phyloP scores from a whole-genome alignment of 2,329 filamentous ascomycete genomes.

The Fusarium drepaniforme region DNA sequence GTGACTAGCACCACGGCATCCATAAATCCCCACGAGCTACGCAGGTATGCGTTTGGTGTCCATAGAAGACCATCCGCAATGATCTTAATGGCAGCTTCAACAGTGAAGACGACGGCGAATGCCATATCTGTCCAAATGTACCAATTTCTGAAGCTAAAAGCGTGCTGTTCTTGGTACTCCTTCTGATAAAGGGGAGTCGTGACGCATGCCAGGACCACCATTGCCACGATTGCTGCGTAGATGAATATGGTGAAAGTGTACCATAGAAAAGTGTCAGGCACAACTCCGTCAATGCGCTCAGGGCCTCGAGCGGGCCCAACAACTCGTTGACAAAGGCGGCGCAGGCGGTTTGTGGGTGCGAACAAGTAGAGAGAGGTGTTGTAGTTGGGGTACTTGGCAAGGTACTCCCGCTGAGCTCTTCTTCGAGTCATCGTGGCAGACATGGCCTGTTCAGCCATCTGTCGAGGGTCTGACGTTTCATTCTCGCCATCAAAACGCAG shows the following conservation, averaged over 20 bases:
- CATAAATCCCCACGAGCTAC: slow-evolving; percentile 96
- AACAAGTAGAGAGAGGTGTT: slow-evolving; percentile 95
- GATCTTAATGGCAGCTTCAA: slow-evolving; percentile 91
- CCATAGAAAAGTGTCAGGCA: slow-evolving; percentile 91
- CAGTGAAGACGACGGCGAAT: slow-evolving; percentile 87
- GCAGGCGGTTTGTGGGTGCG: slow-evolving; percentile 79
- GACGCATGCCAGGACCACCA: slow-evolving; percentile 96
- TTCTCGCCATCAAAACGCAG: slow-evolving; percentile 76
- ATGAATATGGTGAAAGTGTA: slow-evolving; percentile 94
- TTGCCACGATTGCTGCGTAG: slow-evolving; percentile 93
- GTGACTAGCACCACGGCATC: slow-evolving; percentile 92
- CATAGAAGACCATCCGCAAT: slow-evolving; percentile 96
- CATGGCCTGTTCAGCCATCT: slow-evolving; percentile 92
- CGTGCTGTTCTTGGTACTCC: slow-evolving; percentile 77
- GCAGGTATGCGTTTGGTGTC: slow-evolving; percentile 97
- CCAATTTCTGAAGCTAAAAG: slow-evolving; percentile 80
- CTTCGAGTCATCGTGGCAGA: slow-evolving; percentile 85
- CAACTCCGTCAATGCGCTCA: slow-evolving; percentile 89
- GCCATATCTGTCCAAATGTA: slow-evolving; percentile 94
- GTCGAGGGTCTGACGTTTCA: slow-evolving; percentile 84
- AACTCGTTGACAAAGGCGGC: slow-evolving; percentile 86
- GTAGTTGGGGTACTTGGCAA: slow-evolving; percentile 87
- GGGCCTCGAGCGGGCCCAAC: slow-evolving; percentile 91
- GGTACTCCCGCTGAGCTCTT: slow-evolving; percentile 89
- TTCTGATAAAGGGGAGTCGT: slow-evolving; percentile 96